Evolutionary conservation across 441 rosid species (phyloP).

Genomic region (Raphanus hybrid): DNA sequence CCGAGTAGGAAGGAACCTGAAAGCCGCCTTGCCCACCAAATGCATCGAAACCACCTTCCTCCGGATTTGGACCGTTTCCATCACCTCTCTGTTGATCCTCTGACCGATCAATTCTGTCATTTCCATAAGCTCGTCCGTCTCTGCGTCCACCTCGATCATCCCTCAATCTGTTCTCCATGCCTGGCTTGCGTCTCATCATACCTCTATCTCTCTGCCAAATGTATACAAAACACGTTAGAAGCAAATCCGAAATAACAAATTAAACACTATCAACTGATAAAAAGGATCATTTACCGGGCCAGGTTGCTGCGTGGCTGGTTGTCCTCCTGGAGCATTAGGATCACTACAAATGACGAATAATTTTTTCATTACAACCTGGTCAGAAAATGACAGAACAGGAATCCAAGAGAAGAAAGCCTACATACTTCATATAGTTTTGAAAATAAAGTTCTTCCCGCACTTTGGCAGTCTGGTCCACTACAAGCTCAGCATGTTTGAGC

Average conservation of each 20-base stretch:
- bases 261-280: not conserved
- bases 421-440: constrained; percentile 97
- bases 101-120: constrained; percentile 74
- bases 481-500: constrained; percentile 90
- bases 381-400: constrained; percentile 13
- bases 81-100: constrained; percentile 75
- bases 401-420: constrained; percentile 23
- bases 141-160: constrained; percentile 85
- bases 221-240: not conserved
- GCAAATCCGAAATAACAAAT: constrained; percentile 3
- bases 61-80: constrained; percentile 52
- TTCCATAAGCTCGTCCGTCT: constrained; percentile 65
- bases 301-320: constrained; percentile 85
- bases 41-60: constrained; percentile 71
- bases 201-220: constrained; percentile 72
- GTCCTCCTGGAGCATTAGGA: constrained; percentile 97
- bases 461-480: constrained; percentile 84
- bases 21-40: constrained; percentile 86
- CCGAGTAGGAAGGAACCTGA: constrained; percentile 71
- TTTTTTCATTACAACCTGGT: constrained; percentile 13
- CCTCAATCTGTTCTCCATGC: constrained; percentile 76
- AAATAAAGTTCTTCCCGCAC: constrained; percentile 95
- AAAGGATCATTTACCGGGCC: constrained; percentile 52
- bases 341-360: constrained; percentile 61
- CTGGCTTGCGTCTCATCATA: constrained; percentile 67